phyloP scores from a whole-genome alignment of 2,329 filamentous ascomycete genomes.

The Fonsecaea nubica region DNA sequence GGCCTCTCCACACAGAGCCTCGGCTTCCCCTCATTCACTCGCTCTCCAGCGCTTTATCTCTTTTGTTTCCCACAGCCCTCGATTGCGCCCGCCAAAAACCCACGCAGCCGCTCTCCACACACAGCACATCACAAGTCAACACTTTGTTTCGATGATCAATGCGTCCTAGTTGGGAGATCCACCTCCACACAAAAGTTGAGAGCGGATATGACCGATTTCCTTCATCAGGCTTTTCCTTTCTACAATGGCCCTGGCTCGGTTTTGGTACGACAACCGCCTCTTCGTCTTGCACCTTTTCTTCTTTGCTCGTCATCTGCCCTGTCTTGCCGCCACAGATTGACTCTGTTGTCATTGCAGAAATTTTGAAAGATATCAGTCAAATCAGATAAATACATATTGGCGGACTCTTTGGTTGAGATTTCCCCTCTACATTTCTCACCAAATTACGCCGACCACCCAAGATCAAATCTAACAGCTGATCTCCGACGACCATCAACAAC shows the following conservation, averaged over 20 bases:
- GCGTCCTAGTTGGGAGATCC: not conserved
- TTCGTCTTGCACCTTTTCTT: not conserved
- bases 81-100: not conserved
- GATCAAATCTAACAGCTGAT: conserved; percentile 1
- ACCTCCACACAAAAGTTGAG: not conserved
- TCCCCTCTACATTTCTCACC: not conserved
- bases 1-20: not conserved
- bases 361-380: not conserved
- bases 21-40: not conserved
- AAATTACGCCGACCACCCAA: not conserved
- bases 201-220: conserved; percentile 1
- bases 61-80: not conserved
- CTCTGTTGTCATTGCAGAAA: not conserved
- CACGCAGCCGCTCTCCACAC: no score
- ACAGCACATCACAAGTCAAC: not conserved
- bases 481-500: not conserved
- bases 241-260: not conserved
- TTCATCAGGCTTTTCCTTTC: not conserved
- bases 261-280: conserved; percentile 11
- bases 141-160: not conserved
- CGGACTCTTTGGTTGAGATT: not conserved
- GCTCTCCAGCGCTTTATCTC: not conserved
- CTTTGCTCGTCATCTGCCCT: conserved; percentile 18
- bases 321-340: not conserved
- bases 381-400: not conserved